Base-by-base conservation (phyloP, 169 alveolate species). In the Plasmodium vinckei region DNA sequence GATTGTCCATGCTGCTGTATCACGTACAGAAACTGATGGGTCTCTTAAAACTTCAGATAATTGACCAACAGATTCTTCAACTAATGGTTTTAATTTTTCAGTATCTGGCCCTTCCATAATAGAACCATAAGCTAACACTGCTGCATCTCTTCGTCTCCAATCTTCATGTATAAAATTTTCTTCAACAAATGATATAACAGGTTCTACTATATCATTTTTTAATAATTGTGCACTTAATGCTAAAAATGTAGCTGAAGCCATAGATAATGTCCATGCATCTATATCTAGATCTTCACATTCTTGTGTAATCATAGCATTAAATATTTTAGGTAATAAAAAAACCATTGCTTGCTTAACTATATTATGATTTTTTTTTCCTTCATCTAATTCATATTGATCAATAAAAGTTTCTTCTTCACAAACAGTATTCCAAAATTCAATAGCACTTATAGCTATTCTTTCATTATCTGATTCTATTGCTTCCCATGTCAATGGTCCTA, bases 1-100 rank as follows among this genome's bases (percentile, higher is more conserved):
- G 19, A 96, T 95, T 21, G 98, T 95, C 98, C 98, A 96, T 39
- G 98, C 98, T 1, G 97, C 97, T n/a, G 98, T 96, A 94, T 96
- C 98, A 47, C 97, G 94, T 10, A 96, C 98, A 10, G 98, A 97
- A 23, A 96, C 96, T n/a, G 97, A 95, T 15, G 95, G 93, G 82
- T 96, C 98, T 61, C 93, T 87, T 77, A 96, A 90, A 21, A 95
- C 97, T 60, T 94, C 97, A 33, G 96, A 93, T 64, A 96, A 92
- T 59, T 93, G 93, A 2, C 96, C 92, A 64, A 96, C 96, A 5
- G 98, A 95, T 53, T 94, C 96, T 68, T 92, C 96, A 5, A 96
- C 97, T 39, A 94, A 90, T 46, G 96, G 96, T 44, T 87, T 94
- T 93, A 96, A 91, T 56, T 93, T 95, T 79, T 95, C 97, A 6